A percentile compares a stretch with the other conserved stretches of the same genome.
Evolutionary conservation across 176 grass and related monocot genomes (phyloP).

Genomic region (Carex kokanica): DNA sequence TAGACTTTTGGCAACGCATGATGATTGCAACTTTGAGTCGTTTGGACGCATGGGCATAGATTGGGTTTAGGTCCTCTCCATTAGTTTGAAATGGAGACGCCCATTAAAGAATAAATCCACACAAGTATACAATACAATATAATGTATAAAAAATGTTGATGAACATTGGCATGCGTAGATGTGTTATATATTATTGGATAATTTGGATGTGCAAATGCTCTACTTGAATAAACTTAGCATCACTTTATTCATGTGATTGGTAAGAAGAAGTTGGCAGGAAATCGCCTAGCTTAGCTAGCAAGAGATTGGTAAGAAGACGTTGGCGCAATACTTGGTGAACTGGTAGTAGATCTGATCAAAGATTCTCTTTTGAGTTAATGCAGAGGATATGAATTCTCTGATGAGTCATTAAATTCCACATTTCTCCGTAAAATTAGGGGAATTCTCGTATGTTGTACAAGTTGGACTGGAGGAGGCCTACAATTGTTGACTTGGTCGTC

Average conservation of each 20-base stretch:
- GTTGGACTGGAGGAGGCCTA: not conserved
- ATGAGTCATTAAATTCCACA: not conserved
- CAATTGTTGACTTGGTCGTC: not conserved
- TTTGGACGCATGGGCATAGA: not conserved
- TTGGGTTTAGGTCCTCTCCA: not conserved
- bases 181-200: not conserved
- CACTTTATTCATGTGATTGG: not conserved
- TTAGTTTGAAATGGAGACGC: not conserved
- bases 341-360: no score
- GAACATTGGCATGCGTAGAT: not conserved
- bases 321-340: no score
- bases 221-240: not conserved
- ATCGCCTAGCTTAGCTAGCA: not conserved
- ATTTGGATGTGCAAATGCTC: not conserved
- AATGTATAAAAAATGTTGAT: not conserved
- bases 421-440: not conserved
- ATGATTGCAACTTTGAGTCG: not conserved
- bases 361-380: no score
- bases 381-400: no score
- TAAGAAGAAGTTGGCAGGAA: no score
- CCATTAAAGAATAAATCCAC: not conserved
- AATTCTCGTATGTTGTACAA: no score
- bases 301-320: not conserved
- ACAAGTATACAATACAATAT: not conserved
- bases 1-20: not conserved